Conservation (phyloP, 202 grass and related monocot genomes). For the Setaria italica region DNA sequence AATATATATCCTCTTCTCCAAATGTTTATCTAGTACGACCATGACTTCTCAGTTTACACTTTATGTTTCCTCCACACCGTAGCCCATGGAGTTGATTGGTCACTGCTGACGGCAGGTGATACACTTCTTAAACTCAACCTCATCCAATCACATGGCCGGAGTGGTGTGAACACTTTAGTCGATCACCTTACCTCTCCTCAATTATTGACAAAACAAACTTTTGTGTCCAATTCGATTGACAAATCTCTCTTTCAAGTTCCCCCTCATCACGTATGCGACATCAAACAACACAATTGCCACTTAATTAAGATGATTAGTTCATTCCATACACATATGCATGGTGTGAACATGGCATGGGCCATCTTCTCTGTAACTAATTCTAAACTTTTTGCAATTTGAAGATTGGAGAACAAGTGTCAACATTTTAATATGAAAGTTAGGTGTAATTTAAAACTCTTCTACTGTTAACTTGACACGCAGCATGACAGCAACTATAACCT, state of each 20-base stretch:
- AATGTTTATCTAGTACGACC: background rate
- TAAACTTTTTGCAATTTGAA: background rate
- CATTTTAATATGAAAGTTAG: background rate
- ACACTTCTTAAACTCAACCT: background rate
- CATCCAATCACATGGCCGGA: background rate
- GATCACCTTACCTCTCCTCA: background rate
- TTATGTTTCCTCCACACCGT: background rate
- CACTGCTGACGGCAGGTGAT: background rate
- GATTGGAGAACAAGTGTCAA: background rate
- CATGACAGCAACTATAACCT: background rate
- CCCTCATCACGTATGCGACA: background rate
- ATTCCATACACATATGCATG: background rate
- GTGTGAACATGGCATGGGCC: background rate
- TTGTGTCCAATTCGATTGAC: background rate
- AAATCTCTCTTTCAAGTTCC: background rate
- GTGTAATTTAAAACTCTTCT: background rate
- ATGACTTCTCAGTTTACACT: background rate
- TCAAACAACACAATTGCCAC: background rate
- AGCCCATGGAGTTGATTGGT: background rate
- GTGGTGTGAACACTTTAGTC: background rate
- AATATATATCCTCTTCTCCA: background rate
- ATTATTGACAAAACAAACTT: conserved; percentile 5
- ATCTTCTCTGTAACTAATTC: background rate
- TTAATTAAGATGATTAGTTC: background rate
- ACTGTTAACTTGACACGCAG: background rate